Evolutionary conservation across 2,329 filamentous ascomycete genomes (phyloP), one percentile per base, ranked within the genome.

Genomic region (Fusarium decemcellulare): DNA sequence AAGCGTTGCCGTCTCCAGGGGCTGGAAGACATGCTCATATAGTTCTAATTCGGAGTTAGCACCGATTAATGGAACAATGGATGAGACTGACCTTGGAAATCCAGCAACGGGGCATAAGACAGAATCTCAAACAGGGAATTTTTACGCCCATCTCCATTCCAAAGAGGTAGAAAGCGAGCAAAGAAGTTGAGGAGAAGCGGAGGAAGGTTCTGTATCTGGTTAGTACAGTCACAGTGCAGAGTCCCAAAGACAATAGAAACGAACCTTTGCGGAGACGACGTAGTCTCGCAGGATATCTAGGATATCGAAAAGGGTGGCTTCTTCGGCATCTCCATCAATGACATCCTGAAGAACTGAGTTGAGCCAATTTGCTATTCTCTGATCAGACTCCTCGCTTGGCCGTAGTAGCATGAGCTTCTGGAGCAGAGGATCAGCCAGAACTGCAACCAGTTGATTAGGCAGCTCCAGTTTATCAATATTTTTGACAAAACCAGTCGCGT

Each of bases 371-470:
- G 85, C 82, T 44, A 90, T 82, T n/a, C 90, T 83, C 53, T 81
- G 81, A 30, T 83, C 79, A 12, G 83, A 84, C 51, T 85, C 82
- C 15, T 82, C 80, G 37, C 87, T 85, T 2, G 90, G 87, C 52
- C 88, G 86, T 32, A 93, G 81, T n/a, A 92, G 81, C 36, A 93
- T 81, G 27, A 95, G 83, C 75, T 95, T 96, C 76, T 95, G 93
- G 2, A 95, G 86, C 32, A 97, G 82, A 4, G 91, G 91, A 74
- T 97, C 92, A 2, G 87, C 88, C 14, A 97, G 82, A 5, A 93
- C 89, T 6, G 94, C 92, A 42, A 94, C 89, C 2, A 97, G 84
- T 78, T 97, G 94, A 67, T 92, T 94, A 0, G 94, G 94, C 42
- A 94, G 82, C 77, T 96, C 92, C 29, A 97, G 90, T 70, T 87